Conservation (phyloP, 306 rosid genomes). For the Quercus dentata region DNA sequence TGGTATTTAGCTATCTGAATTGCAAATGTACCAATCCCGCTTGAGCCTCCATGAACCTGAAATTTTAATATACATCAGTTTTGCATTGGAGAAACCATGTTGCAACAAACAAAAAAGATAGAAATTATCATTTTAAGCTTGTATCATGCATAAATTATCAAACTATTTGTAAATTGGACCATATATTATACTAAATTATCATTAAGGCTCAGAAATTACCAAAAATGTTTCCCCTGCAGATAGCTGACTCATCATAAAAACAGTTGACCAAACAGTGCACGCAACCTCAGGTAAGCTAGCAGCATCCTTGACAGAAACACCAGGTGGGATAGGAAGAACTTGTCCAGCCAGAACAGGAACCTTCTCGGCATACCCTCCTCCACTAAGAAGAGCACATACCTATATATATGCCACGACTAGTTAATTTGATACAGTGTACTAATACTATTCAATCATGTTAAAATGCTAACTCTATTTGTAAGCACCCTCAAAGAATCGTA, state of each 20-base stretch:
- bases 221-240: constrained; percentile 71
- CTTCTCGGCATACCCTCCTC: constrained; percentile 65
- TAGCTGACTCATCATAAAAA: constrained; percentile 75
- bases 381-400: constrained; percentile 64
- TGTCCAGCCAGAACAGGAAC: constrained; percentile 75
- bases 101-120: not conserved
- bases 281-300: constrained; percentile 83
- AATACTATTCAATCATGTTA: not conserved
- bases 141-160: not conserved
- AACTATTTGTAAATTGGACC: not conserved
- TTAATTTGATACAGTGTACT: not conserved
- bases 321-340: constrained; percentile 64
- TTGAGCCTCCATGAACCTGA: constrained; percentile 96
- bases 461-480: not conserved
- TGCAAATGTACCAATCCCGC: constrained; percentile 98
- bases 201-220: constrained; percentile 38
- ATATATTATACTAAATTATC: not conserved
- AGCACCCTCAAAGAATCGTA: not conserved
- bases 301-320: constrained; percentile 74
- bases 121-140: not conserved
- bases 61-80: not conserved
- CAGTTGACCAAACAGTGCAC: constrained; percentile 90
- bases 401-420: constrained; percentile 14
- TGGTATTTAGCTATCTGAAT: constrained; percentile 81
- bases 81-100: constrained; percentile 10